These are phyloP conservation scores for Vicia sativa DNA, from an alignment of 306 rosid species.

Conservation along the genomic window DNA sequence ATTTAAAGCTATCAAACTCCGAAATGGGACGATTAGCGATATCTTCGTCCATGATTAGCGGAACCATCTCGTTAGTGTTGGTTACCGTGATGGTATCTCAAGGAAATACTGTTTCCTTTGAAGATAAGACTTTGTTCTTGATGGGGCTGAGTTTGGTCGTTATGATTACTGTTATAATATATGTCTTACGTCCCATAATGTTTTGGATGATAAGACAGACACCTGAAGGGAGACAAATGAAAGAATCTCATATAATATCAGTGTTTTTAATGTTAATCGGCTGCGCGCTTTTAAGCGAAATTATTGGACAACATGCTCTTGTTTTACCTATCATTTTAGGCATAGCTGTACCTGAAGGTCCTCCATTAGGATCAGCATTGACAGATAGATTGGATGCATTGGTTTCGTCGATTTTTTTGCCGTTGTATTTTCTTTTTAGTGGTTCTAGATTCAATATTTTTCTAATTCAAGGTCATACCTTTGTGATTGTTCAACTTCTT, in stretches of 20 bases:
- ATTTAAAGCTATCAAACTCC: conserved; percentile 62
- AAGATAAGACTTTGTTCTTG: too few relatives aligned
- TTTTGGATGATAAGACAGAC: conserved; percentile 46
- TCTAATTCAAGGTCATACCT: neutral
- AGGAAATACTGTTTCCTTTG: too few relatives aligned
- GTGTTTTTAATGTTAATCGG: conserved; percentile 49
- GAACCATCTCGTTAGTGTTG: conserved; percentile 15
- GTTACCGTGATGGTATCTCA: too few relatives aligned
- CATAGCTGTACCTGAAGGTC: conserved; percentile 65
- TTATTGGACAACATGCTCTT: conserved; percentile 48
- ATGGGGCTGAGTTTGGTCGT: neutral
- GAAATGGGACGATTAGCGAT: conserved; percentile 60
- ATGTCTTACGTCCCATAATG: conserved; percentile 48
- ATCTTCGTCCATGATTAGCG: conserved; percentile 55
- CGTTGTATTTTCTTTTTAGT: conserved; percentile 47
- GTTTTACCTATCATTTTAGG: conserved; percentile 61
- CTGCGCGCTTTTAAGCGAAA: conserved; percentile 45
- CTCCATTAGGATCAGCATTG: conserved; percentile 59
- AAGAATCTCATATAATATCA: conserved; percentile 34
- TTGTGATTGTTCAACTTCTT: conserved; percentile 33
- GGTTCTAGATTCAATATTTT: conserved; percentile 38
- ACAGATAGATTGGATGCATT: conserved; percentile 52
- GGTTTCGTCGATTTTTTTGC: conserved; percentile 44
- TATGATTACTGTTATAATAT: conserved; percentile 32
- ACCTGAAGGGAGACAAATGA: conserved; percentile 36